phyloP scores from a whole-genome alignment of 208 protist genomes.

The Perkinsela sp. region DNA sequence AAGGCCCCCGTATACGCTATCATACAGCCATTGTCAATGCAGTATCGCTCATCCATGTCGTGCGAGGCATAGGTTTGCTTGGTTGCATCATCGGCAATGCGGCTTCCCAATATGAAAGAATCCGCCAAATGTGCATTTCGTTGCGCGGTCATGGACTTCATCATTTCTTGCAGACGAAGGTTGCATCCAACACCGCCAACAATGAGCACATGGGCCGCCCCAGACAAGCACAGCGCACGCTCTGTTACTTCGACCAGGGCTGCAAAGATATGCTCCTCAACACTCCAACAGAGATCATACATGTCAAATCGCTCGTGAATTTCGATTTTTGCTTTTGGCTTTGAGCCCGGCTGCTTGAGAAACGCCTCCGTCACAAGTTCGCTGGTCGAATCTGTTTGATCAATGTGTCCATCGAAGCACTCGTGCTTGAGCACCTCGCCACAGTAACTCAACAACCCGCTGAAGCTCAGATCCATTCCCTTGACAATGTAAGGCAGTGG shows the following conservation, averaged over 20 bases:
- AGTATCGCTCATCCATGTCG: conserved; percentile 88
- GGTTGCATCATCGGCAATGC: neutral
- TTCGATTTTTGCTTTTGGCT: conserved; percentile 7
- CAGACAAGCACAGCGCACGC: conserved; percentile 88
- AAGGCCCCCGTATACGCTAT: conserved; percentile 89
- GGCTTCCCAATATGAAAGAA: neutral
- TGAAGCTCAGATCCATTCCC: conserved; percentile 88
- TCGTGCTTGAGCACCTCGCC: conserved; percentile 32
- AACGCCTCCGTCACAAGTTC: neutral
- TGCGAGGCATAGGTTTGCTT: conserved; percentile 13
- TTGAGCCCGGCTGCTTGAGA: neutral
- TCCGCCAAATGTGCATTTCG: conserved; percentile 19
- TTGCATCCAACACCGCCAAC: conserved; percentile 98
- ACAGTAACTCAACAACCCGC: conserved; percentile 66
- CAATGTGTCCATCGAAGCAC: conserved; percentile 12
- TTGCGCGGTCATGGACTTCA: conserved; percentile 62
- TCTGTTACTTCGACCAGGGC: conserved; percentile 98
- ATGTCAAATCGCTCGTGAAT: conserved; percentile 32
- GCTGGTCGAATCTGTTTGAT: neutral
- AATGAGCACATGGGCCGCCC: conserved; percentile 78
- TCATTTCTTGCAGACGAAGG: conserved; percentile 82
- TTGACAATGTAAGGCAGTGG: conserved; percentile 88
- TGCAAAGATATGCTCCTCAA: conserved; percentile 94
- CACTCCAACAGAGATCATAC: conserved; percentile 88
- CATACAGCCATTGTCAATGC: conserved; percentile 99